Evolutionary conservation across 1,284 basidiomycete genomes (phyloP), one percentile per base, ranked within the genome.

Genomic region (Apiotrichum sp.): DNA sequence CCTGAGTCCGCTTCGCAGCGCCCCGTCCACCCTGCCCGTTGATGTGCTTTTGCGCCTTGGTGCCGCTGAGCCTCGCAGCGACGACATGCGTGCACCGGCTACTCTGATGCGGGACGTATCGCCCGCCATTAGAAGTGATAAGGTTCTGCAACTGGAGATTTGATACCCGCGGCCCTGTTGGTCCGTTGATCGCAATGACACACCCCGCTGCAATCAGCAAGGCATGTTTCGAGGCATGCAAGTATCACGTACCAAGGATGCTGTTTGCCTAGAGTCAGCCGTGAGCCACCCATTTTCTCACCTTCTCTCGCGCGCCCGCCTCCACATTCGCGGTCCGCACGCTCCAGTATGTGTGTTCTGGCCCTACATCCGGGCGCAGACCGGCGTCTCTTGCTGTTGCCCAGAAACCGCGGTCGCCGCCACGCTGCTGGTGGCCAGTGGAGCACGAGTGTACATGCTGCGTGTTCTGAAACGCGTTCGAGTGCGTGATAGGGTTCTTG

Each of bases 61-160:
- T 65, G 3, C 73, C 75, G 6, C 66, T 68, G 11, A 77, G 55
- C n/a, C 68, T 65, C 36, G 65, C 64, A 13, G 74, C 73, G 36
- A 77, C 63, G 32, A 76, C 68, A 57, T 77, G 74, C 9, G 75
- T 76, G 53, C 70, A 71, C 3, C 68, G 57, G 2, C 65, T 62
- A 22, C 55, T 65, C 49, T 67, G 67, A 47, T 69, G 64, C 2
- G 72, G 67, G 41, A 69, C 68, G 52, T 43, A 57, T 13, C 69
- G 62, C 5, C 74, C 75, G 0, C 75, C 75, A 40, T 77, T 74
- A 9, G 64, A 42, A 0, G 73, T 70, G 48, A 77, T 75, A 31
- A 77, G 53, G 56, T 72, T 68, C 57, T 75, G 72, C n/a, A 75
- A 50, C 57, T 77, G 74, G 14, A 77, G 62, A 57, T 76, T 75